Base-by-base conservation (phyloP, 768 basidiomycete species). In the Melanogaster broomeanus region DNA sequence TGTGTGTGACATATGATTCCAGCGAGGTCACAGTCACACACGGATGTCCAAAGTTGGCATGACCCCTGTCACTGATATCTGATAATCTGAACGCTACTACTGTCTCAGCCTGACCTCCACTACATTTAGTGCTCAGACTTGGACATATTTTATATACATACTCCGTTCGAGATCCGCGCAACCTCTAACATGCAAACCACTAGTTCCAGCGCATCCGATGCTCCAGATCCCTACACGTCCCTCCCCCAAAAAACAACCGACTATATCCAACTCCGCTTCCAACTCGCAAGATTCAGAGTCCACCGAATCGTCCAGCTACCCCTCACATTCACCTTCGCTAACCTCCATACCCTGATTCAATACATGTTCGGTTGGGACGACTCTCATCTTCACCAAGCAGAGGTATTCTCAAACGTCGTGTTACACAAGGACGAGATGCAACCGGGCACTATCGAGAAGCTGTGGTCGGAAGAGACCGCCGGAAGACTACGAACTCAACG, bases 321-420 rank as follows among this genome's bases (percentile, higher is more conserved):
- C 1, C 49, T 59, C 48, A 60, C 69, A 19, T 62, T 62, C 57
- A 69, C 62, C 3, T 66, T 71, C 40, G 59, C 62, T 53, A 62
- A 71, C 47, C 59, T 71, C 42, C 63, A 64, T 52, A 53, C 31
- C 10, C 51, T 61, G 55, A 58, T 71, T 44, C 62, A 63, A 42
- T 65, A 62, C 56, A 58, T 64, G 55, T 71, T 71, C 48, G 69
- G 69, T 43, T 69, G 67, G 67, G 56, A 52, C 33, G 42, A 64
- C 21, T 46, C 51, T 15, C 68, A 66, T 46, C 40, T 53, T 22
- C 67, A 67, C 45, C 51, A 38, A 4, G 56, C 64, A 21, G 56
- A 61, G 28, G 61, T 63, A 4, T 61, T 52, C 21, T 39, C 54
- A 21, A 49, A 68, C 25, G 57, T 60, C 38, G 59, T 61, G 40